Percentiles rank a stretch among this genome's conserved stretches.
phyloP scores from a whole-genome alignment of 1,139 yeast genomes.

The Hemisphaericaspora lyxosophila region DNA sequence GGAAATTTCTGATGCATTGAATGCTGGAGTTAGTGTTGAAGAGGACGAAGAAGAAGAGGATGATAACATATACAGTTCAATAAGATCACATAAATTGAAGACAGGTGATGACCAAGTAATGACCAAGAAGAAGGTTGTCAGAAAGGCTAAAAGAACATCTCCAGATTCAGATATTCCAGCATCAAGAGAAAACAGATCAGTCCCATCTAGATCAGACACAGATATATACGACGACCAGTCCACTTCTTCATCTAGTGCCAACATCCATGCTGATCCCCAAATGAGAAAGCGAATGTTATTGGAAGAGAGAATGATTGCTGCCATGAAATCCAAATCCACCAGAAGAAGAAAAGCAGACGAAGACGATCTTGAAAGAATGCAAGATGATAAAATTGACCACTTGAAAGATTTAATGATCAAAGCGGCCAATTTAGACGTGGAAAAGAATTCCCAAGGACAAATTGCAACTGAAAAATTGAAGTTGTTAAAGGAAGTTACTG shows the following conservation, averaged over 20 bases:
- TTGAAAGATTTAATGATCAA: slow-evolving; percentile 88
- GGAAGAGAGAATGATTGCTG: slow-evolving; percentile 78
- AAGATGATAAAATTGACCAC: slow-evolving; percentile 82
- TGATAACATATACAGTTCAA: slow-evolving; percentile 29
- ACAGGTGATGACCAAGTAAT: slow-evolving; percentile 19
- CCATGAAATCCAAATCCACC: slow-evolving; percentile 64
- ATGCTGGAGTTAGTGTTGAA: slow-evolving; percentile 11
- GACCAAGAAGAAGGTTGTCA: slow-evolving; percentile 43
- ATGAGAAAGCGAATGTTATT: slow-evolving; percentile 68
- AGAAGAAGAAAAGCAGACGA: slow-evolving; percentile 70
- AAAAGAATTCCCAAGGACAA: slow-evolving; percentile 68
- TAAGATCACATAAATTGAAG: slow-evolving; percentile 30
- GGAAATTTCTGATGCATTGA: slow-evolving; percentile 4
- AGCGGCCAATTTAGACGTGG: slow-evolving; percentile 90
- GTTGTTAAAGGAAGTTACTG: slow-evolving; percentile 75
- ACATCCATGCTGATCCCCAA: slow-evolving; percentile 29
- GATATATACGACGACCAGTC: slow-evolving; percentile 7
- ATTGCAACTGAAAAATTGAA: slow-evolving; percentile 88
- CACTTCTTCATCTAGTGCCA: slow-evolving; percentile 19
- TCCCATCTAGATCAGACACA: not conserved
- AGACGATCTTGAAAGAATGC: slow-evolving; percentile 91
- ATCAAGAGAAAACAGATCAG: slow-evolving; percentile 1
- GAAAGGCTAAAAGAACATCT: slow-evolving; percentile 21
- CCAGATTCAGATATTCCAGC: slow-evolving; percentile 1
- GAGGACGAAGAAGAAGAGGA: slow-evolving; percentile 27